Percentiles rank a stretch among this genome's conserved stretches.
Evolutionary conservation across 495 filamentous ascomycete genomes (phyloP).

Genomic region (Rostrohypoxylon terebratum): DNA sequence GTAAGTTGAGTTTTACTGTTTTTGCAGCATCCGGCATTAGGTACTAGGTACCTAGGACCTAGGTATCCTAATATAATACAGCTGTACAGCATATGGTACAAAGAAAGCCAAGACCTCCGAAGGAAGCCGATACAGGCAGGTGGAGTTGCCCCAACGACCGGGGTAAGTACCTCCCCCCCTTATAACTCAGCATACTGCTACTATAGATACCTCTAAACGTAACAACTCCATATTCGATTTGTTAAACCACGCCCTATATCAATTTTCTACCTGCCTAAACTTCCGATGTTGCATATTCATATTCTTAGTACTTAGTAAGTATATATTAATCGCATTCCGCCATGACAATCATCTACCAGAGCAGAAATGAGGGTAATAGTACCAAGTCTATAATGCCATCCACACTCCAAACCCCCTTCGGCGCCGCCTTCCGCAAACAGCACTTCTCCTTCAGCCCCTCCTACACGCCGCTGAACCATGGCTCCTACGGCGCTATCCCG

Average conservation of each 20-base stretch:
- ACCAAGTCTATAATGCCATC: not conserved
- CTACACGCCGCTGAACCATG: slow-evolving; percentile 56
- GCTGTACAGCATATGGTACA: not conserved
- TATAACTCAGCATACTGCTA: not conserved
- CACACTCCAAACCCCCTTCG: slow-evolving; percentile 33
- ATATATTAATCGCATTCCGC: not conserved
- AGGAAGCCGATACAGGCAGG: slow-evolving; percentile 14
- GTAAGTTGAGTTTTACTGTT: no score
- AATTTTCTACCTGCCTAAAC: no score
- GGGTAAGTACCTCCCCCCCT: not conserved
- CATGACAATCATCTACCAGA: slow-evolving; percentile 28
- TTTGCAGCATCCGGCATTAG: no score
- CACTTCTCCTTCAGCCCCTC: slow-evolving; percentile 46
- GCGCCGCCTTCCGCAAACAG: slow-evolving; percentile 40
- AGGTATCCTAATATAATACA: no score
- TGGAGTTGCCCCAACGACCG: slow-evolving; percentile 4
- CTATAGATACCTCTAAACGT: not conserved
- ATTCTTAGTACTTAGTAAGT: not conserved
- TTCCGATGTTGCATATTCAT: no score
- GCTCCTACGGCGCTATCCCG: slow-evolving; percentile 55
- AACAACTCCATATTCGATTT: not conserved
- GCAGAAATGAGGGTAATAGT: not conserved
- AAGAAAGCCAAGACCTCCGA: not conserved
- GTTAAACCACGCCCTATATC: not conserved
- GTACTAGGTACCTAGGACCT: no score